Base-by-base conservation (phyloP, 805 yeast species). In the Lachancea sp. region DNA sequence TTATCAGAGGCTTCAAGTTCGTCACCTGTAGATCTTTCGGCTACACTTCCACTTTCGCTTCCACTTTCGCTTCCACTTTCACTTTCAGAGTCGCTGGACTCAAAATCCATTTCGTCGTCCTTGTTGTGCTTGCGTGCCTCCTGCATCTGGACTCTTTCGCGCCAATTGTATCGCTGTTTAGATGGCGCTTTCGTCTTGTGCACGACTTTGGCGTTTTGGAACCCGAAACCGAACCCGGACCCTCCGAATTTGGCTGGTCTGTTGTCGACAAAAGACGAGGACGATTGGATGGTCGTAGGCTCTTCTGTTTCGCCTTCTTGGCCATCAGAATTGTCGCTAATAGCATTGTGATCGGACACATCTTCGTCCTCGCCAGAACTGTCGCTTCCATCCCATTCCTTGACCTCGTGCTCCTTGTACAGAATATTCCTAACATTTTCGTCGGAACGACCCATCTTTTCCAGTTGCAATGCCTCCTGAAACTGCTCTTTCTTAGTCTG, bases 121-220 rank as follows among this genome's bases (percentile, higher is more conserved):
- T 56, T 44, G 26, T 71, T 66, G 45, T 71, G 56, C 44, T 68
- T 70, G 39, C 72, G 68, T 39, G 65, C 66, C 36, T 75, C 78
- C 41, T 69, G 72, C 40, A 57, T 57, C 45, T 73, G 82, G 5
- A 82, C 59, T 49, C 67, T 69, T 33, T 73, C 72, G 56, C 82
- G 78, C 97, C 96, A 89, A 36, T 82, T 84, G 58, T 85, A 86
- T 49, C 75, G 76, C 51, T 74, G 77, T 60, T 74, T 78, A 2
- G 66, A 50, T 2, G 55, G 39, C 18, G 41, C 45, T 29, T 52
- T 53, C 16, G 48, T 44, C 49, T 68, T 71, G 49, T 65, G 69
- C 7, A 77, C 71, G 42, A 75, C 76, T 31, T 74, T 71, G 2
- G 79, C 65, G 57, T 79, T 74, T 3, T 70, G 63, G 56, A 85